Evolutionary conservation across 139 green algal genomes (phyloP).

Genomic region (Chlorella sp.): DNA sequence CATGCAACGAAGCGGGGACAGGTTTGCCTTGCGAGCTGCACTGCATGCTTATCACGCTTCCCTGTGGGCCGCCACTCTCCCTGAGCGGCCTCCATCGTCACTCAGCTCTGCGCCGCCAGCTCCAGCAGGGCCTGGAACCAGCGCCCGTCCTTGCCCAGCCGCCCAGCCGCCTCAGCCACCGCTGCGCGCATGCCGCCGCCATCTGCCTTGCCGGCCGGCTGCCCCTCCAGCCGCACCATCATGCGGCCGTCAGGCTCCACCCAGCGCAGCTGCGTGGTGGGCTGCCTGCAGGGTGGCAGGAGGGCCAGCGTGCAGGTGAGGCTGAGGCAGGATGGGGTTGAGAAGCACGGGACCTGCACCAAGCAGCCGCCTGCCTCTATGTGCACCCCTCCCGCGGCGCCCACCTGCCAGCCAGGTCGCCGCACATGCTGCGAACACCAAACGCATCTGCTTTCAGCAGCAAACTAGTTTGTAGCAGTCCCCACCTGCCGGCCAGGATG

Average conservation of each 20-base stretch:
- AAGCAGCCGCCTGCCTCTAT: too few relatives aligned
- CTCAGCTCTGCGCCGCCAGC: not conserved
- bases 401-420: too few relatives aligned
- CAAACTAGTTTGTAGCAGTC: too few relatives aligned
- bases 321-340: not conserved
- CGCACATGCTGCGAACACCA: too few relatives aligned
- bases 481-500: constrained; percentile 47
- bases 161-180: not conserved
- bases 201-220: not conserved
- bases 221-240: constrained; percentile 31
- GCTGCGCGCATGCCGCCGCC: not conserved
- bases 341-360: too few relatives aligned
- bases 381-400: too few relatives aligned
- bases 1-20: too few relatives aligned
- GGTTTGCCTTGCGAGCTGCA: too few relatives aligned
- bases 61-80: too few relatives aligned
- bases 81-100: too few relatives aligned
- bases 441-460: too few relatives aligned
- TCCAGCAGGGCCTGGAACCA: constrained; percentile 17
- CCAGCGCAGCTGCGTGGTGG: constrained; percentile 30
- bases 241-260: constrained; percentile 5
- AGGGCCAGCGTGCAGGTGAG: constrained; percentile 35
- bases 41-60: too few relatives aligned
- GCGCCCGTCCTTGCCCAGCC: not conserved
- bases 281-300: constrained; percentile 31